phyloP scores from a whole-genome alignment of 1,139 yeast genomes.

The Geotrichum phurueaensis region DNA sequence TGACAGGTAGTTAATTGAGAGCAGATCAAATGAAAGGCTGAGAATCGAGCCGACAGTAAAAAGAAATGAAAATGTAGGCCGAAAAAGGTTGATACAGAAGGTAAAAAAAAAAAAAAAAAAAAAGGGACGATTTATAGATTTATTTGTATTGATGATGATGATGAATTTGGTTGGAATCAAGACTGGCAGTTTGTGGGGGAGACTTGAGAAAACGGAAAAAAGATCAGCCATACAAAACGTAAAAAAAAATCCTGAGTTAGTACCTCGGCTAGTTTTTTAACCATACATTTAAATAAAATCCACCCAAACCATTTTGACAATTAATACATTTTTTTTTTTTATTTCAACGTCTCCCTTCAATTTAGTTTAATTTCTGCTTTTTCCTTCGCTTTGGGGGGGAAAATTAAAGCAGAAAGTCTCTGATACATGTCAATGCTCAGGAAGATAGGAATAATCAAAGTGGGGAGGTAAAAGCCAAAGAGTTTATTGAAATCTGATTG shows the following conservation, averaged over 20 bases:
- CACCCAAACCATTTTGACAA: background rate
- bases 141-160: too few relatives aligned
- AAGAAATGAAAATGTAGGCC: background rate
- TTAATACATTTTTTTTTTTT: background rate
- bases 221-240: too few relatives aligned
- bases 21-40: background rate
- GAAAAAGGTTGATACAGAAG: background rate
- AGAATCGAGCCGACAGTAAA: background rate
- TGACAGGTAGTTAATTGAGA: background rate
- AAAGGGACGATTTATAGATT: too few relatives aligned
- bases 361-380: conserved; percentile 2
- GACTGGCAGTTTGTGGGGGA: too few relatives aligned
- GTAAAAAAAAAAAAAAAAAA: background rate
- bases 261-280: too few relatives aligned
- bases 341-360: background rate
- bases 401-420: conserved; percentile 25
- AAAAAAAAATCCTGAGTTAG: too few relatives aligned
- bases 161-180: too few relatives aligned
- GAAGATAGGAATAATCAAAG: conserved; percentile 54
- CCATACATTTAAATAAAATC: background rate
- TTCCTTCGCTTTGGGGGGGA: conserved; percentile 7
- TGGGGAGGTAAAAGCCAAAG: conserved; percentile 40
- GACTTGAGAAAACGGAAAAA: too few relatives aligned
- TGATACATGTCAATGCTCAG: conserved; percentile 47
- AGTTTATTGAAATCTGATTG: conserved; percentile 28